These are phyloP conservation scores for Neofusicoccum sp. DNA, from an alignment of 2,329 filamentous ascomycete genomes.

Conservation along the genomic window DNA sequence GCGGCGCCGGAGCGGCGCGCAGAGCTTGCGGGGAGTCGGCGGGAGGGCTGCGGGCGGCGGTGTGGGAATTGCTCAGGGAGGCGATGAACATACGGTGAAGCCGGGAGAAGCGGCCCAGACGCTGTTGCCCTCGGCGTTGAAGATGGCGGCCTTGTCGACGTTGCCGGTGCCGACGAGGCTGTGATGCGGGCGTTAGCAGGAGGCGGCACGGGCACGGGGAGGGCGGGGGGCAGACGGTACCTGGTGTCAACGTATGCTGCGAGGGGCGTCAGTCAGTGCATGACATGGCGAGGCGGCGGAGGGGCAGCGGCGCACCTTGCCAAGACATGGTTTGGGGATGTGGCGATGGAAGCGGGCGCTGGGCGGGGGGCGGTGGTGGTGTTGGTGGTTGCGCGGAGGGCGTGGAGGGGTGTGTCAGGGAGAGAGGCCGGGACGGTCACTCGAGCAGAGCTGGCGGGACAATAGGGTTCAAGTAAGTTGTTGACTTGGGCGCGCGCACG, in stretches of 20 bases:
- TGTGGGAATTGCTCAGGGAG: slow-evolving; percentile 11
- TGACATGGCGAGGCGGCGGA: slow-evolving; percentile 12
- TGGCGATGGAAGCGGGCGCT: slow-evolving; percentile 10
- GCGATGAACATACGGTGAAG: slow-evolving; percentile 67
- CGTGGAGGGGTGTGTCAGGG: slow-evolving; percentile 28
- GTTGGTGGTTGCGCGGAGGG: slow-evolving; percentile 24
- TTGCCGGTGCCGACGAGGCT: slow-evolving; percentile 48
- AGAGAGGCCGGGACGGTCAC: slow-evolving; percentile 24
- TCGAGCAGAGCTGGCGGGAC: slow-evolving; percentile 18
- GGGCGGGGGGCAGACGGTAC: slow-evolving; percentile 27
- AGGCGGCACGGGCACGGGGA: background rate
- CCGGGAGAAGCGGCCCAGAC: slow-evolving; percentile 82
- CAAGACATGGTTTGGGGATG: slow-evolving; percentile 42
- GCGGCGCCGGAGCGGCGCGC: background rate
- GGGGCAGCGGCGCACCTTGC: slow-evolving; percentile 40
- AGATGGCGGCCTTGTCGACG: slow-evolving; percentile 54
- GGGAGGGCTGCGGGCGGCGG: background rate
- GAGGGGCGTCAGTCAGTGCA: slow-evolving; percentile 28
- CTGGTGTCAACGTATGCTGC: slow-evolving; percentile 47
- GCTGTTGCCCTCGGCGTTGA: slow-evolving; percentile 51
- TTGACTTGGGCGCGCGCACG: slow-evolving; percentile 19
- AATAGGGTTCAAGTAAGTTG: slow-evolving; percentile 23
- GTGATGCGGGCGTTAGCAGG: slow-evolving; percentile 21
- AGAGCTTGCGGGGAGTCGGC: background rate
- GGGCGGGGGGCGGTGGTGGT: slow-evolving; percentile 10